Conservation (phyloP, 441 rosid species). For the Heliophila coronopifolia region DNA sequence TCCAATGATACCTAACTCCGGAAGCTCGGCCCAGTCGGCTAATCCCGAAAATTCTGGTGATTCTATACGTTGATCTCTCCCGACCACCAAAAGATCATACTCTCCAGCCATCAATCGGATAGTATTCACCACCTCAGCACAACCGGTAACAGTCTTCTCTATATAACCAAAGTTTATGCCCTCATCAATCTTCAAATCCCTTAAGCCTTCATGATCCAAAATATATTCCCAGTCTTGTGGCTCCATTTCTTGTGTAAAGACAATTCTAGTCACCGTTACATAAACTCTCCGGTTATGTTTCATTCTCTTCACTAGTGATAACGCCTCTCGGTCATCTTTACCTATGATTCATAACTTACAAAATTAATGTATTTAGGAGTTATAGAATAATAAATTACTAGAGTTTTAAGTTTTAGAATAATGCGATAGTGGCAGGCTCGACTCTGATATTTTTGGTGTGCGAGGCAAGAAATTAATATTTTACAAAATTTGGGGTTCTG, state of each 20-base stretch:
- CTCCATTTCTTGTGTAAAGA: neutral
- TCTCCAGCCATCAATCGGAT: conserved; percentile 9
- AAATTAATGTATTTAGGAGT: too few species aligned
- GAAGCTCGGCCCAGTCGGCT: conserved; percentile 35
- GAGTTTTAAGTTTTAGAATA: too few species aligned
- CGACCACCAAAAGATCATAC: conserved; percentile 32
- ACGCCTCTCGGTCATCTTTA: conserved; percentile 20
- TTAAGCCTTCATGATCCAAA: conserved; percentile 22
- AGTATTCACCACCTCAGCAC: conserved; percentile 21
- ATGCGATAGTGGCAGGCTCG: too few species aligned
- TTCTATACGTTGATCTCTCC: conserved; percentile 24
- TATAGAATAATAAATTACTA: too few species aligned
- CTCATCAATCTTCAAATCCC: conserved; percentile 10
- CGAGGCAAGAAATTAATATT: too few species aligned
- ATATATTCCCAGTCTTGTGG: conserved; percentile 20
- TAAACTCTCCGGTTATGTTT: conserved; percentile 5
- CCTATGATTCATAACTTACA: too few species aligned
- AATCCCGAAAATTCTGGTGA: conserved; percentile 23
- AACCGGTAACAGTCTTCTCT: conserved; percentile 19
- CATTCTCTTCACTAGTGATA: conserved; percentile 14
- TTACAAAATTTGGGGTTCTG: too few species aligned
- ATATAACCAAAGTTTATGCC: conserved; percentile 6
- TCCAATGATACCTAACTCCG: conserved; percentile 40
- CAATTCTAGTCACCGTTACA: neutral
- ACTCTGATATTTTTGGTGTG: too few species aligned